These are phyloP conservation scores for Colletotrichum sp. DNA, from an alignment of 2,329 filamentous ascomycete genomes.

Conservation along the genomic window DNA sequence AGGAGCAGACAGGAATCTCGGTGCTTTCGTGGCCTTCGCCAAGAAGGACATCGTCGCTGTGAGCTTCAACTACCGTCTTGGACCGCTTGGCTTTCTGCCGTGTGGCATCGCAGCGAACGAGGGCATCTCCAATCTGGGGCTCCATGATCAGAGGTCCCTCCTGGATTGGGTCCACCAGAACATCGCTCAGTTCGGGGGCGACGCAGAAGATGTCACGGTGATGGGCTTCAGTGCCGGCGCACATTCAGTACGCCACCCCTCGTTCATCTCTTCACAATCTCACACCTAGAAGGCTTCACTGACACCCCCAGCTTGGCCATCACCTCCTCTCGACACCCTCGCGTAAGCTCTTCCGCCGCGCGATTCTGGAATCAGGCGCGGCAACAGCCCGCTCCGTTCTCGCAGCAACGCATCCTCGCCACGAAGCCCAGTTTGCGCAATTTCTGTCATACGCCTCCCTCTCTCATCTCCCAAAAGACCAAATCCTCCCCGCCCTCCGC, in stretches of 20 bases:
- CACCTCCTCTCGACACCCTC: constrained; percentile 59
- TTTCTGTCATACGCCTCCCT: constrained; percentile 60
- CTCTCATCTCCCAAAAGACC: constrained; percentile 48
- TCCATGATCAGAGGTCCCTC: constrained; percentile 65
- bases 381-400: constrained; percentile 61
- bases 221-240: constrained; percentile 68
- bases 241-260: constrained; percentile 53
- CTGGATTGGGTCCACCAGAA: constrained; percentile 67
- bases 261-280: constrained; percentile 18
- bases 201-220: constrained; percentile 61
- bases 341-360: constrained; percentile 55
- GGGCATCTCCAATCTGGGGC: constrained; percentile 67
- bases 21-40: constrained; percentile 64
- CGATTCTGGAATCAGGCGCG: constrained; percentile 63
- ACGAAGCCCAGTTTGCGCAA: constrained; percentile 60
- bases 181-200: constrained; percentile 64
- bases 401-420: constrained; percentile 58
- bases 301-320: constrained; percentile 62
- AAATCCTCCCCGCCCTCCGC: constrained; percentile 57
- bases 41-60: constrained; percentile 59
- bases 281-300: not conserved
- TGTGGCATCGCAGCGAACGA: constrained; percentile 56
- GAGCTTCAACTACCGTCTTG: constrained; percentile 68
- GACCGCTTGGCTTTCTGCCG: constrained; percentile 72
- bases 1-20: constrained; percentile 63